Conservation (phyloP, 2,329 filamentous ascomycete genomes). For the Penicillium capsulatum region DNA sequence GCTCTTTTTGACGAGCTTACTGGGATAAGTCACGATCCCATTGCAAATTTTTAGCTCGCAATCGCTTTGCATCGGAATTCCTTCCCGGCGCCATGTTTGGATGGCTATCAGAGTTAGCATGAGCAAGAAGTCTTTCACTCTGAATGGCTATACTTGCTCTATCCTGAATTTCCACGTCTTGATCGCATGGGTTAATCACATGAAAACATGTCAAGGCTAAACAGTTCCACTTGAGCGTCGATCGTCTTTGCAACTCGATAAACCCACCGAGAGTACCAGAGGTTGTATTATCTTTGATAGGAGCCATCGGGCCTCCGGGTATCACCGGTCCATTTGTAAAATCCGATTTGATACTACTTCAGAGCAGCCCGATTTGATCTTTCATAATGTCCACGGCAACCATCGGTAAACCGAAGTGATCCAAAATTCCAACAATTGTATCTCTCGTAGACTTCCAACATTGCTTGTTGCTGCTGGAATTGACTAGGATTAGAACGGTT, state of each 20-base stretch:
- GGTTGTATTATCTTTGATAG: neutral
- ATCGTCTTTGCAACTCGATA: neutral
- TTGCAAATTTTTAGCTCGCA: neutral
- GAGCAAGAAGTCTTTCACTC: too few species aligned
- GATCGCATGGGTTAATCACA: too few species aligned
- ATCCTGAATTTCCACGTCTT: too few species aligned
- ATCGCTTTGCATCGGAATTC: neutral
- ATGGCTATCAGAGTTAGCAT: too few species aligned
- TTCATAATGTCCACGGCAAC: slow-evolving; percentile 5
- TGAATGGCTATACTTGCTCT: too few species aligned
- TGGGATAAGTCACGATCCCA: slow-evolving; percentile 1
- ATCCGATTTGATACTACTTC: too few species aligned
- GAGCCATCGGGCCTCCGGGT: neutral
- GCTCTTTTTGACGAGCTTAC: slow-evolving; percentile 1
- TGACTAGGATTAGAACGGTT: slow-evolving; percentile 3
- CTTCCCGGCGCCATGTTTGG: too few species aligned
- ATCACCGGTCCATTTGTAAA: too few species aligned
- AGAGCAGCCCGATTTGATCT: neutral
- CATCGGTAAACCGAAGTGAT: neutral
- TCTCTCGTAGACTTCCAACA: slow-evolving; percentile 4
- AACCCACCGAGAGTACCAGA: neutral
- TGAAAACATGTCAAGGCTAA: too few species aligned
- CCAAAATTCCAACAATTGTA: slow-evolving; percentile 1
- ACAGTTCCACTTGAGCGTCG: too few species aligned
- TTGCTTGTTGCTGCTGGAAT: neutral